Conservation (phyloP, 768 basidiomycete species). For the Cubamyces lactineus region DNA sequence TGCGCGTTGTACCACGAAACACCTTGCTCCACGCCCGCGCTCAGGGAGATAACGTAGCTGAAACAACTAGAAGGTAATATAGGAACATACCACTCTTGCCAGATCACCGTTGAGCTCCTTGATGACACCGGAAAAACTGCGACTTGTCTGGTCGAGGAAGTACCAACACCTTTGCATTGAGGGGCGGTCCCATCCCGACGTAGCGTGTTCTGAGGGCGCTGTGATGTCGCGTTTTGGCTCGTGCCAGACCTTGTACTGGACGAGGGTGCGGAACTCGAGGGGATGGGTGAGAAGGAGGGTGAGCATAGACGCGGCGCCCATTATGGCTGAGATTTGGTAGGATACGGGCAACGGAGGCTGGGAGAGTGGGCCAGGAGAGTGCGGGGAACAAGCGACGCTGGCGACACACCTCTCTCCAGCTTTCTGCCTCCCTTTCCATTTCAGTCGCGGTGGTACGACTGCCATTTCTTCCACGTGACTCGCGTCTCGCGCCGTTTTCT, state of each 20-base stretch:
- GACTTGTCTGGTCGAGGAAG: constrained; percentile 84
- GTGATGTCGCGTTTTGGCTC: constrained; percentile 84
- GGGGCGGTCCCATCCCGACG: constrained; percentile 85
- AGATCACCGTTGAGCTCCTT: constrained; percentile 96
- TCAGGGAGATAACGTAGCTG: too few species aligned
- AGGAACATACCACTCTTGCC: constrained; percentile 77
- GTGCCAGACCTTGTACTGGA: constrained; percentile 85
- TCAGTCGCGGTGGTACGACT: constrained; percentile 17
- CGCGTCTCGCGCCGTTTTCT: neutral
- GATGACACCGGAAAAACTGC: constrained; percentile 91
- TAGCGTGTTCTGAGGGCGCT: constrained; percentile 66
- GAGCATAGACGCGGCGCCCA: constrained; percentile 66
- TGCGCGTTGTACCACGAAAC: neutral
- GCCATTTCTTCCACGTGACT: constrained; percentile 7
- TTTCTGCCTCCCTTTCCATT: neutral
- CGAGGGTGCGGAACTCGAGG: constrained; percentile 76
- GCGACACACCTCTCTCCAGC: neutral
- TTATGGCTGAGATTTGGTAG: constrained; percentile 30
- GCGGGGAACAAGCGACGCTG: neutral
- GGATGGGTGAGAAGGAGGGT: constrained; percentile 77
- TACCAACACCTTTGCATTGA: constrained; percentile 91
- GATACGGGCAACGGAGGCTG: neutral
- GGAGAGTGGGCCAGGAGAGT: neutral
- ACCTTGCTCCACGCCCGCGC: neutral
- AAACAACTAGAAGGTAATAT: too few species aligned